Conservation (phyloP, 805 yeast genomes). For the Candida insectalens region DNA sequence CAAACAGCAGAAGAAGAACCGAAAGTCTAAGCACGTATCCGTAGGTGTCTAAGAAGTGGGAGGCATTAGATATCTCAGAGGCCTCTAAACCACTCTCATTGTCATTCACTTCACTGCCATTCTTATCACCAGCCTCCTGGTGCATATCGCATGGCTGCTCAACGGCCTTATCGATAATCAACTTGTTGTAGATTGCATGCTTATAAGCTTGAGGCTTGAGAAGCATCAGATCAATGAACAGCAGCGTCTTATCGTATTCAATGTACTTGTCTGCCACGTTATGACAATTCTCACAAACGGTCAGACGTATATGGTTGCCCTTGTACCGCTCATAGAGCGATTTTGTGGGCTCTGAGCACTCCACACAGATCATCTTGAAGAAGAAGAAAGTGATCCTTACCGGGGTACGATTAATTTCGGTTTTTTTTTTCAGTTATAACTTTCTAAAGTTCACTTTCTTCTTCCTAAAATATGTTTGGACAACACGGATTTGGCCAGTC, state of each 20-base stretch:
- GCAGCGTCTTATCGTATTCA: constrained; percentile 77
- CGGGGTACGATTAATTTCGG: neutral
- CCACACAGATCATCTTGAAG: constrained; percentile 74
- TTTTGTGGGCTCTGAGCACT: constrained; percentile 61
- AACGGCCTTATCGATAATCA: constrained; percentile 20
- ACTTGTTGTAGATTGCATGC: constrained; percentile 73
- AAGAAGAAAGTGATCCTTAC: too few species aligned
- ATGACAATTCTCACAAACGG: constrained; percentile 66
- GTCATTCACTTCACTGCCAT: neutral
- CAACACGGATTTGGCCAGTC: constrained; percentile 15
- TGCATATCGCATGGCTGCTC: constrained; percentile 1
- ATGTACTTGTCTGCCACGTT: constrained; percentile 82
- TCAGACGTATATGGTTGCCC: constrained; percentile 67
- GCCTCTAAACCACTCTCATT: constrained; percentile 1
- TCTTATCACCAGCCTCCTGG: neutral
- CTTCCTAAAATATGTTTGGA: neutral
- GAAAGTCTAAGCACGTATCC: constrained; percentile 34
- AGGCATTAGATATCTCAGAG: neutral
- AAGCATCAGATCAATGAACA: constrained; percentile 75
- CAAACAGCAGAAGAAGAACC: constrained; percentile 63
- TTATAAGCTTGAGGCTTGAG: constrained; percentile 82
- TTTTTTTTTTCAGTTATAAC: too few species aligned
- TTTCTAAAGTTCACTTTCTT: too few species aligned
- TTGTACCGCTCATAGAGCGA: constrained; percentile 66
- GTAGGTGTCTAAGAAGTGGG: constrained; percentile 3